Percentiles rank a stretch among this genome's conserved stretches.
Evolutionary conservation across 257 asterid species (phyloP).

Genomic region (Capsicum rhomboideum): DNA sequence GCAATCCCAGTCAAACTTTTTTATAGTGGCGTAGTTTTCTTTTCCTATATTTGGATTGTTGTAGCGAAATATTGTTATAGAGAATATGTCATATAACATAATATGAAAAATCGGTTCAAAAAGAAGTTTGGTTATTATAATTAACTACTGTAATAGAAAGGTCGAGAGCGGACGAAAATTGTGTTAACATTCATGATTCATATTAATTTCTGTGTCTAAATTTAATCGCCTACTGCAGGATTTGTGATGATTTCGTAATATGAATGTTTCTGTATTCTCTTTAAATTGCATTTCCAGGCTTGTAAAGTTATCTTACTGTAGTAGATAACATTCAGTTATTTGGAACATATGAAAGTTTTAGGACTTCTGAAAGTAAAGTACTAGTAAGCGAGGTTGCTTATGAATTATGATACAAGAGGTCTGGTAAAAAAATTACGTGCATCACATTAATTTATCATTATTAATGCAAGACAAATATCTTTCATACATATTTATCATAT

Average conservation of each 20-base stretch:
- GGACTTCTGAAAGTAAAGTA: too few relatives aligned
- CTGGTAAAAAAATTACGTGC: too few relatives aligned
- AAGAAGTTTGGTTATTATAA: neutral
- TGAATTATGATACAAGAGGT: too few relatives aligned
- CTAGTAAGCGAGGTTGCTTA: too few relatives aligned
- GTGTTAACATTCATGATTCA: neutral
- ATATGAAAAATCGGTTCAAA: neutral
- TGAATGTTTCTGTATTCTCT: neutral
- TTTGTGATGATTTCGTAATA: neutral
- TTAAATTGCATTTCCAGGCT: too few relatives aligned
- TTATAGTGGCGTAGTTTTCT: neutral
- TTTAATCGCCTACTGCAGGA: neutral
- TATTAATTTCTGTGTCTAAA: neutral
- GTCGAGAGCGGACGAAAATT: too few relatives aligned
- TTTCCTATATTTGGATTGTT: neutral
- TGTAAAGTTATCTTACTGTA: too few relatives aligned
- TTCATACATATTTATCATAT: too few relatives aligned
- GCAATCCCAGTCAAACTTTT: neutral
- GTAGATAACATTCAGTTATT: too few relatives aligned
- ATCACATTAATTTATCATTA: too few relatives aligned
- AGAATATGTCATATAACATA: neutral
- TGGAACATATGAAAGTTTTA: too few relatives aligned
- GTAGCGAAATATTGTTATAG: neutral
- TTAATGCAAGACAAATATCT: neutral
- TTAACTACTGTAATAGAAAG: too few relatives aligned